phyloP scores from a whole-genome alignment of 768 basidiomycete species.

The Leccinum pellstonianum region DNA sequence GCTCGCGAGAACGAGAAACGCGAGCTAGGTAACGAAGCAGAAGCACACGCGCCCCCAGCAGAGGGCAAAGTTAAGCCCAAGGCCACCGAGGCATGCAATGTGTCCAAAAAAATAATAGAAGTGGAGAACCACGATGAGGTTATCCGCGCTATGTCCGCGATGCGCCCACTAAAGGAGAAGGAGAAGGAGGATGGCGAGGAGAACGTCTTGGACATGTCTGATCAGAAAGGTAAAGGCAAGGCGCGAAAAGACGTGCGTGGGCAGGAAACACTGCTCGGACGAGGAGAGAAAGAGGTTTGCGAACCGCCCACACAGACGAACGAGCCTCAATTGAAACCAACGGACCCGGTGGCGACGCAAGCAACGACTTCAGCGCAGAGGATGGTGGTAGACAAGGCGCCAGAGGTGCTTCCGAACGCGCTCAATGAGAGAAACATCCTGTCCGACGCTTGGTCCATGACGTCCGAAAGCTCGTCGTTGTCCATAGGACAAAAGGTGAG shows the following conservation, averaged over 20 bases:
- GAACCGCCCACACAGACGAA: neutral
- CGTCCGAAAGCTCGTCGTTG: neutral
- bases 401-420: neutral
- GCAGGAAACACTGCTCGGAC: neutral
- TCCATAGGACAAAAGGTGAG: neutral
- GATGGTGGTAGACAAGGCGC: neutral
- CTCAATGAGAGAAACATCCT: neutral
- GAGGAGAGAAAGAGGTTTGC: neutral
- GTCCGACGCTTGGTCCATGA: neutral
- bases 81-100: neutral
- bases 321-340: neutral
- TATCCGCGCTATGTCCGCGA: neutral
- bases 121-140: neutral
- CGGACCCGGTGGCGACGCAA: neutral
- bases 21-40: neutral
- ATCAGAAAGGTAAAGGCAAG: neutral
- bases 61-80: neutral
- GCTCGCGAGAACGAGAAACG: neutral
- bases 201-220: slow-evolving; percentile 39
- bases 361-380: neutral
- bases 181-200: neutral
- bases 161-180: neutral
- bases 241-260: neutral
- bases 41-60: neutral
- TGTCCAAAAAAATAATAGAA: neutral